phyloP scores from a whole-genome alignment of 345 rosid genomes.

The Lenwebbia sp. region DNA sequence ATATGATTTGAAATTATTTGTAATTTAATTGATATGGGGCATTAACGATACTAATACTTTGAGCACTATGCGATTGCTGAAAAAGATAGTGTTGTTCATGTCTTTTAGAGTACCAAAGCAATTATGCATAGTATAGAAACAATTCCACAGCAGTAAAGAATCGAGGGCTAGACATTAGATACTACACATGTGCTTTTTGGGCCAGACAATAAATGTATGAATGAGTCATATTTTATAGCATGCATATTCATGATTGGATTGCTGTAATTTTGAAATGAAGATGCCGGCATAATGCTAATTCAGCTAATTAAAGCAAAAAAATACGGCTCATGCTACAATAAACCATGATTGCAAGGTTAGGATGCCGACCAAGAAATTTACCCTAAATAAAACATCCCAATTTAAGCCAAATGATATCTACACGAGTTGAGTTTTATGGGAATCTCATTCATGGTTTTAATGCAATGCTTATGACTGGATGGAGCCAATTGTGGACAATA shows the following conservation, averaged over 20 bases:
- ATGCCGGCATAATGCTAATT: neutral
- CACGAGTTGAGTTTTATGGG: neutral
- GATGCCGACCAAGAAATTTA: neutral
- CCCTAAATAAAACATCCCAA: no score
- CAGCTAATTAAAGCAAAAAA: neutral
- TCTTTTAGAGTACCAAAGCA: neutral
- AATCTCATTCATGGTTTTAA: neutral
- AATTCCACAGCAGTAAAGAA: neutral
- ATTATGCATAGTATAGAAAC: neutral
- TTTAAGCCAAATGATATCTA: neutral
- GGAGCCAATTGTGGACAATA: neutral
- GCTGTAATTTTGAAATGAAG: neutral
- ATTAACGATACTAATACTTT: no score
- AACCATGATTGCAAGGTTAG: neutral
- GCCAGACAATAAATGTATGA: neutral
- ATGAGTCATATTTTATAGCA: neutral
- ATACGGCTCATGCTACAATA: neutral
- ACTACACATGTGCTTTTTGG: accelerated
- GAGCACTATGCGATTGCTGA: no score
- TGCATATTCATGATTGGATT: neutral
- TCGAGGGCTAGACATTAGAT: neutral
- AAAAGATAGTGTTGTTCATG: neutral
- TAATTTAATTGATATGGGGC: no score
- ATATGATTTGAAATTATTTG: no score
- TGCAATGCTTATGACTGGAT: neutral